phyloP scores from a whole-genome alignment of 805 yeast genomes.

The Lipomyces anomalus region DNA sequence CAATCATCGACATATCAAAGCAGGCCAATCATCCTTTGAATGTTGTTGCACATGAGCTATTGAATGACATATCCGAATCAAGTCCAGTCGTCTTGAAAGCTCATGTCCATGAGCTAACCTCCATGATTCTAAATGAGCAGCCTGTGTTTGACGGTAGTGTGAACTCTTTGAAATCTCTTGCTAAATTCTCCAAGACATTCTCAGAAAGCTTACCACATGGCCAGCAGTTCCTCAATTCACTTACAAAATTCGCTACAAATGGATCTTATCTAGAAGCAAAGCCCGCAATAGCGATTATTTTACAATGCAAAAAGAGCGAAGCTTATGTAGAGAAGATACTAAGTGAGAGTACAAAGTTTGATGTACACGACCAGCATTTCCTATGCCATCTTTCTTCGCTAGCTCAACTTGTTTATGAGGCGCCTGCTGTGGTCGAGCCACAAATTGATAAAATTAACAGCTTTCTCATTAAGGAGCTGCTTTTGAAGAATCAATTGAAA shows the following conservation, averaged over 20 bases:
- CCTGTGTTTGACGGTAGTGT: conserved; percentile 29
- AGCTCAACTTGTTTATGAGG: conserved; percentile 50
- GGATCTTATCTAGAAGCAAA: conserved; percentile 61
- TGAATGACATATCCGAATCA: conserved; percentile 52
- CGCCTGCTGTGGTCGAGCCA: conserved; percentile 46
- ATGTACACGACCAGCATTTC: conserved; percentile 37
- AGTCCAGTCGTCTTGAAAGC: conserved; percentile 61
- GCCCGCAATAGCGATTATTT: conserved; percentile 55
- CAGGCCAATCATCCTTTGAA: conserved; percentile 33
- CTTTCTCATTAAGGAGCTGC: conserved; percentile 53
- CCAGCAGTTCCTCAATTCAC: conserved; percentile 40
- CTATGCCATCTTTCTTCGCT: conserved; percentile 55
- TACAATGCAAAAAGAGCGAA: conserved; percentile 43
- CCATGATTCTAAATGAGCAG: conserved; percentile 33
- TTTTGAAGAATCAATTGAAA: conserved; percentile 45
- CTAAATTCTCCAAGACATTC: conserved; percentile 50
- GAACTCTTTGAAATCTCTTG: conserved; percentile 53
- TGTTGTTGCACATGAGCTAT: conserved; percentile 44
- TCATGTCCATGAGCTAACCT: conserved; percentile 49
- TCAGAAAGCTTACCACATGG: conserved; percentile 46
- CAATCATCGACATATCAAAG: conserved; percentile 45
- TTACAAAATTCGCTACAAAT: conserved; percentile 42
- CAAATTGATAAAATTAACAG: conserved; percentile 55
- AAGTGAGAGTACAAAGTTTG: conserved; percentile 46
- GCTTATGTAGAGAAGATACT: conserved; percentile 38